Conservation (phyloP, 2,329 filamentous ascomycete species). For the Cordyceps farinosa region DNA sequence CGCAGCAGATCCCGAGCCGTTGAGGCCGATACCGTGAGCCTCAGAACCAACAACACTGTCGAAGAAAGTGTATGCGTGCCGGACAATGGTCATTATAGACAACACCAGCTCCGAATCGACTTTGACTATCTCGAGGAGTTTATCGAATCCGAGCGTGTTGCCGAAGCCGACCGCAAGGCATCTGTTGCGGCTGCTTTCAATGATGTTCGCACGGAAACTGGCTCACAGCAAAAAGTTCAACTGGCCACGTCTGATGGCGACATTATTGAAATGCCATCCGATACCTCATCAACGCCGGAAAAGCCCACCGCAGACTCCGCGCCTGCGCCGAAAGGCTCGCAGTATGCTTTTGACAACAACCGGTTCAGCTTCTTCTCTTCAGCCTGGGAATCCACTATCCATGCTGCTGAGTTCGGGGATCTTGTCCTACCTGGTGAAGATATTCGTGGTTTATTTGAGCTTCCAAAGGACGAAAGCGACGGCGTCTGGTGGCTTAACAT, state of each 20-base stretch:
- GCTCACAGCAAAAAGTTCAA: slow-evolving; percentile 30
- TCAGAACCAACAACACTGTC: slow-evolving; percentile 65
- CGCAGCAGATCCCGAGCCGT: slow-evolving; percentile 56
- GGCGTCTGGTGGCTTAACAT: slow-evolving; percentile 99
- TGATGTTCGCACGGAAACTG: slow-evolving; percentile 31
- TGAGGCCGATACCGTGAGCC: slow-evolving; percentile 59
- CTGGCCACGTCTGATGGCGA: slow-evolving; percentile 54
- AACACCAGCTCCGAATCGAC: slow-evolving; percentile 79
- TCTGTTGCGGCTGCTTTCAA: slow-evolving; percentile 35
- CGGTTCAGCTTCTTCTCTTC: slow-evolving; percentile 97
- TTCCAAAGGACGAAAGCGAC: slow-evolving; percentile 59
- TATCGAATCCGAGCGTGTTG: slow-evolving; percentile 59
- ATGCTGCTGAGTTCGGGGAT: slow-evolving; percentile 83
- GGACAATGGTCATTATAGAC: slow-evolving; percentile 51
- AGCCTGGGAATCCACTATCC: slow-evolving; percentile 87
- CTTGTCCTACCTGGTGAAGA: slow-evolving; percentile 85
- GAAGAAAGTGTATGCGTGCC: slow-evolving; percentile 91
- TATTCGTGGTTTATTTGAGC: slow-evolving; percentile 78
- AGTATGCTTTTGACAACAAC: slow-evolving; percentile 58
- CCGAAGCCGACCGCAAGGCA: slow-evolving; percentile 48
- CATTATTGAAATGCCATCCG: slow-evolving; percentile 51
- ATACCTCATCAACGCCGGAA: slow-evolving; percentile 41
- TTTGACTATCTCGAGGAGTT: slow-evolving; percentile 95
- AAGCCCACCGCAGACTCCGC: slow-evolving; percentile 40
- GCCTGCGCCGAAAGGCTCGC: slow-evolving; percentile 34